Conservation (phyloP, 1,139 yeast genomes). For the Nadsonia starkeyi-henricii region DNA sequence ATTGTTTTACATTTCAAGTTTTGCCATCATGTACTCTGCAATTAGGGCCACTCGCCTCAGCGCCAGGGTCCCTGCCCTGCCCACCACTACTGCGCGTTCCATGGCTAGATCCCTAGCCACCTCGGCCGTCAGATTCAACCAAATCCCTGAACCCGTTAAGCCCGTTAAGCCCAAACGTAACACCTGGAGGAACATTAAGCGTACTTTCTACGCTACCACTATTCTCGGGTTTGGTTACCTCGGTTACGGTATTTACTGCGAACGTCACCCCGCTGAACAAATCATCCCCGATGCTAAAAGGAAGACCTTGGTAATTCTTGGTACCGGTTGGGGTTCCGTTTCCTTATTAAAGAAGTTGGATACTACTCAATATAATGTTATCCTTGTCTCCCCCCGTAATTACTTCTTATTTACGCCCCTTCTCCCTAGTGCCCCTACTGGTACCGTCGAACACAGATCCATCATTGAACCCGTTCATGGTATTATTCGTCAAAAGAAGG, state of each 20-base stretch:
- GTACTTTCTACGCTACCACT: slow-evolving; percentile 20
- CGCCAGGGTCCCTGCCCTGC: not conserved
- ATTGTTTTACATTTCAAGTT: too few relatives aligned
- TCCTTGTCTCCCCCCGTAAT: slow-evolving; percentile 85
- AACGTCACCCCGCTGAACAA: slow-evolving; percentile 27
- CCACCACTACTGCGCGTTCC: not conserved
- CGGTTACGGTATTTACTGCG: slow-evolving; percentile 23
- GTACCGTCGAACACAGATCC: slow-evolving; percentile 81
- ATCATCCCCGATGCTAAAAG: slow-evolving; percentile 38
- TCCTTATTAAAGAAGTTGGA: slow-evolving; percentile 74
- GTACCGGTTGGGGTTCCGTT: slow-evolving; percentile 92
- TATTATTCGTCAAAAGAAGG: slow-evolving; percentile 56
- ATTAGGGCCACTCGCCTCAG: not conserved
- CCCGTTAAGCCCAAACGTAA: slow-evolving; percentile 6
- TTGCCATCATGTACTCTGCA: not conserved
- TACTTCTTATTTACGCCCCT: slow-evolving; percentile 89
- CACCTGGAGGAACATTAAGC: slow-evolving; percentile 21
- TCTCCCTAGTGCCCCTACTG: slow-evolving; percentile 88
- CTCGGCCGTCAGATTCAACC: slow-evolving; percentile 2
- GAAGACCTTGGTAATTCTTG: slow-evolving; percentile 79
- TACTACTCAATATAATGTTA: slow-evolving; percentile 74
- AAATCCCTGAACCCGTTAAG: slow-evolving; percentile 1
- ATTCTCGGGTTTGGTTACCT: slow-evolving; percentile 20
- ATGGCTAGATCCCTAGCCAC: slow-evolving; percentile 3
- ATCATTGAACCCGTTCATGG: slow-evolving; percentile 77